Conservation (phyloP, 1,284 basidiomycete genomes). For the Microstroma glucosiphilum region DNA sequence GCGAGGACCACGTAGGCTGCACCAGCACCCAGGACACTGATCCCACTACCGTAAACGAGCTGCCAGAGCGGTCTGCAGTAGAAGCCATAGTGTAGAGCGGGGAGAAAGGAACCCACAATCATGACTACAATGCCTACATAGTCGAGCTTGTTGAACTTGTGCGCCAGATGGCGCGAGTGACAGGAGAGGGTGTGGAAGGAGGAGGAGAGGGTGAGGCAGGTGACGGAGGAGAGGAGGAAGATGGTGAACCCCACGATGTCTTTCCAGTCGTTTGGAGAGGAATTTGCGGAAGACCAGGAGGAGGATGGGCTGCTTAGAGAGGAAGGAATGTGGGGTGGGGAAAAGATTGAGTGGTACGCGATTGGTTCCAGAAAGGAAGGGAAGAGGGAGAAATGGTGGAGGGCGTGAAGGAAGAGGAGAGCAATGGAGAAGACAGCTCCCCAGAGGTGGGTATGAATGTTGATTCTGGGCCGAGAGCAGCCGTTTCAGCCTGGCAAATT, state of each 20-base stretch:
- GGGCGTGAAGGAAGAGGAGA: slow-evolving; percentile 52
- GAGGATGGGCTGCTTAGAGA: not conserved
- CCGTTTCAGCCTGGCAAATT: not conserved
- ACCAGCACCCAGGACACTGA: slow-evolving; percentile 57
- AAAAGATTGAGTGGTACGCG: slow-evolving; percentile 36
- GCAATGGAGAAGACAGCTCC: slow-evolving; percentile 64
- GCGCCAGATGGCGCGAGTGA: slow-evolving; percentile 58
- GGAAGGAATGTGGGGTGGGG: slow-evolving; percentile 13
- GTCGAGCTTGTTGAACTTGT: slow-evolving; percentile 13
- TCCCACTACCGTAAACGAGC: slow-evolving; percentile 49
- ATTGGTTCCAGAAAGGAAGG: slow-evolving; percentile 26
- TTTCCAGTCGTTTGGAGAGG: slow-evolving; percentile 54
- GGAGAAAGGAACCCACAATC: slow-evolving; percentile 72
- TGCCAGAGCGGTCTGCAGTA: slow-evolving; percentile 41
- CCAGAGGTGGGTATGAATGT: slow-evolving; percentile 80
- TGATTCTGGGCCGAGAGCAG: slow-evolving; percentile 58
- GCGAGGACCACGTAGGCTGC: slow-evolving; percentile 71
- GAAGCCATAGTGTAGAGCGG: slow-evolving; percentile 55
- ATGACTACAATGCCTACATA: slow-evolving; percentile 57
- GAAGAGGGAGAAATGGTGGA: slow-evolving; percentile 25
- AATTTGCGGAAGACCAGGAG: slow-evolving; percentile 1
- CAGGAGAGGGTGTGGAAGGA: slow-evolving; percentile 71
- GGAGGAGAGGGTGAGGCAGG: slow-evolving; percentile 69
- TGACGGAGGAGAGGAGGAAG: slow-evolving; percentile 67
- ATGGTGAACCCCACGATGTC: slow-evolving; percentile 64